Evolutionary conservation across 345 rosid genomes (phyloP).

Genomic region (Cardiospermum halicacabum): DNA sequence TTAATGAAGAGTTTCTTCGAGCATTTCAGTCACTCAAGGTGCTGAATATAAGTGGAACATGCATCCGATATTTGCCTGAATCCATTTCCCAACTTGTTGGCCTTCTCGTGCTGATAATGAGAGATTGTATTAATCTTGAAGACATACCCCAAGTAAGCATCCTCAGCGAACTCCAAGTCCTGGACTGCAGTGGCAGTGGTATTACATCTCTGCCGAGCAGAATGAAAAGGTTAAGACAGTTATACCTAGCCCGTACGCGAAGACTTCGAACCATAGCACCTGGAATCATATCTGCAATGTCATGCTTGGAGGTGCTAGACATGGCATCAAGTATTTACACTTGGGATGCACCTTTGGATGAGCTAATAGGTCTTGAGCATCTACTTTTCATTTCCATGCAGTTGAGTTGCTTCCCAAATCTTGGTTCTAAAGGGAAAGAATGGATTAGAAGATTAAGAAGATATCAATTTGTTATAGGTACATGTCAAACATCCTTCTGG

Average conservation of each 20-base stretch:
- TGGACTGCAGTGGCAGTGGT: slow-evolving; percentile 35
- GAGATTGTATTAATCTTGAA: slow-evolving; percentile 26
- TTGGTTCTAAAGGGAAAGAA: slow-evolving; percentile 16
- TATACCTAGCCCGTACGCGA: slow-evolving; percentile 33
- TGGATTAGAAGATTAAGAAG: slow-evolving; percentile 22
- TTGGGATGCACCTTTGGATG: slow-evolving; percentile 27
- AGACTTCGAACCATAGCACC: slow-evolving; percentile 27
- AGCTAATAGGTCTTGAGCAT: slow-evolving; percentile 15
- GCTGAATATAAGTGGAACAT: slow-evolving; percentile 33
- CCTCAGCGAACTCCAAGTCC: slow-evolving; percentile 29
- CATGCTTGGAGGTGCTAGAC: slow-evolving; percentile 34
- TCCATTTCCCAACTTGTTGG: slow-evolving; percentile 24
- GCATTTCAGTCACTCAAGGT: slow-evolving; percentile 27
- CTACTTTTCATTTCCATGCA: slow-evolving; percentile 17
- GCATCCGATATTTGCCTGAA: slow-evolving; percentile 23
- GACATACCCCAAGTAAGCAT: slow-evolving; percentile 26
- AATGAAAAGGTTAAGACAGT: slow-evolving; percentile 23
- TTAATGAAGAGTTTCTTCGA: slow-evolving; percentile 24
- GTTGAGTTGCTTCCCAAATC: slow-evolving; percentile 20
- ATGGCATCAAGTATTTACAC: slow-evolving; percentile 37
- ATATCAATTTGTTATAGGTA: slow-evolving; percentile 25
- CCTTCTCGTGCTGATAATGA: slow-evolving; percentile 31
- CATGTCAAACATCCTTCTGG: slow-evolving; percentile 21
- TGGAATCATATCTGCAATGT: slow-evolving; percentile 25
- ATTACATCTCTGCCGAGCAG: slow-evolving; percentile 28